Percentiles rank a stretch among this genome's conserved stretches.
phyloP scores from a whole-genome alignment of 2,329 filamentous ascomycete genomes.

The Fusarium compactum region DNA sequence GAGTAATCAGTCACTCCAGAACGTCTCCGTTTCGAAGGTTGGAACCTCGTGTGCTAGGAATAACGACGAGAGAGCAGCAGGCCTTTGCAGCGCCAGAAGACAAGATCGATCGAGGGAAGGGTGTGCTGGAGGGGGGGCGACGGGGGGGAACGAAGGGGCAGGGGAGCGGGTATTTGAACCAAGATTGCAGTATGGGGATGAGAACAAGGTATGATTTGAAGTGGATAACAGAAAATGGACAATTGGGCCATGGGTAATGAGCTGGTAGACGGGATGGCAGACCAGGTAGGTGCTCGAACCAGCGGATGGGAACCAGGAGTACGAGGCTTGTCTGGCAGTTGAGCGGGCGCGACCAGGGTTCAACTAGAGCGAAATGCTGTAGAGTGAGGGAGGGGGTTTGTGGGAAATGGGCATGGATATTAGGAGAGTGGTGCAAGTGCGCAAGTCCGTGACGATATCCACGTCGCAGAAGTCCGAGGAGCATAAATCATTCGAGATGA shows the following conservation, averaged over 20 bases:
- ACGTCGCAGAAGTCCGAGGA: constrained; percentile 39
- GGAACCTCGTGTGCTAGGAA: constrained; percentile 40
- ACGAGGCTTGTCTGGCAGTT: constrained; percentile 46
- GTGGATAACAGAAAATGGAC: constrained; percentile 49
- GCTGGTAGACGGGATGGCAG: constrained; percentile 48
- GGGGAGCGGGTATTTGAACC: constrained; percentile 53
- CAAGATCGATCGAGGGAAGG: constrained; percentile 49
- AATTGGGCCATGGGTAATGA: constrained; percentile 47
- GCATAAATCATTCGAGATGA: constrained; percentile 44
- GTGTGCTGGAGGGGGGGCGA: constrained; percentile 47
- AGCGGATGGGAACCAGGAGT: constrained; percentile 43
- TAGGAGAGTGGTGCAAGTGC: constrained; percentile 37
- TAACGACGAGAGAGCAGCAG: constrained; percentile 40
- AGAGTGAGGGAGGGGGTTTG: constrained; percentile 28
- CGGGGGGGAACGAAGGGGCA: constrained; percentile 50
- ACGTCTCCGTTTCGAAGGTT: constrained; percentile 32
- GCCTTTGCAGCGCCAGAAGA: constrained; percentile 44
- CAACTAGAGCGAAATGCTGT: constrained; percentile 24
- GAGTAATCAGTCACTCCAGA: constrained; percentile 30
- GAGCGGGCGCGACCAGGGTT: constrained; percentile 35
- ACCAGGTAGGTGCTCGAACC: constrained; percentile 40
- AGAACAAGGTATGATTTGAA: constrained; percentile 51
- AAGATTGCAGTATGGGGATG: constrained; percentile 48
- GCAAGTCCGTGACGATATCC: constrained; percentile 40
- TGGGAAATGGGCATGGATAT: constrained; percentile 39